Percentiles rank a stretch among this genome's conserved stretches.
Conservation (phyloP, 2,329 filamentous ascomycete genomes). For the Pseudocercospora musae region DNA sequence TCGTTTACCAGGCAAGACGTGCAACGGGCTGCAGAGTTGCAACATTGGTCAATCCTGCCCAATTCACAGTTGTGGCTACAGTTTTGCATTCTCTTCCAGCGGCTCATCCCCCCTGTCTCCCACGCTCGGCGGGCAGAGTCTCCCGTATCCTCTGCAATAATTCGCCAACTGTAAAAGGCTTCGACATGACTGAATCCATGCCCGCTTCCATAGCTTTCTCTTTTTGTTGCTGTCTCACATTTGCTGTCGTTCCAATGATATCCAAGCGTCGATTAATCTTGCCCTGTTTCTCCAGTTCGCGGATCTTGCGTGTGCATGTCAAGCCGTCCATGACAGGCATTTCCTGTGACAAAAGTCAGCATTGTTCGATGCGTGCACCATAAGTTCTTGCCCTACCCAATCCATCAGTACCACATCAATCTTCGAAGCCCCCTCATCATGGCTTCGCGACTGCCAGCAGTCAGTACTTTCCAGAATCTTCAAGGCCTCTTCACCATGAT, state of each 20-base stretch:
- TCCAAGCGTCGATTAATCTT: background rate
- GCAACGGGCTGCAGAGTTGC: no score
- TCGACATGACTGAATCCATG: background rate
- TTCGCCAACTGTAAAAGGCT: slow-evolving; percentile 1
- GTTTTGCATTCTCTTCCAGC: no score
- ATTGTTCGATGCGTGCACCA: no score
- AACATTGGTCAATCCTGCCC: no score
- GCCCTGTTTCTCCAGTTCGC: slow-evolving; percentile 19
- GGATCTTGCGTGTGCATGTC: slow-evolving; percentile 23
- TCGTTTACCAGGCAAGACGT: no score
- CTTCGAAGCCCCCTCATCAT: background rate
- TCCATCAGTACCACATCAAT: slow-evolving; percentile 28
- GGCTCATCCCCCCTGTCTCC: background rate
- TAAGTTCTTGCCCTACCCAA: background rate
- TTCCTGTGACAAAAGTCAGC: slow-evolving; percentile 10
- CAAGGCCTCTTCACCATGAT: slow-evolving; percentile 26
- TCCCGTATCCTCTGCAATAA: background rate
- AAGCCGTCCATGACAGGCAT: slow-evolving; percentile 31
- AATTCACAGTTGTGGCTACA: no score
- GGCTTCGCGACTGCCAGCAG: slow-evolving; percentile 5
- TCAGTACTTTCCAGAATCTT: slow-evolving; percentile 19
- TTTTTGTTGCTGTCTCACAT: background rate
- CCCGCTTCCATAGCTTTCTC: background rate
- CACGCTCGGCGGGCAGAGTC: background rate
- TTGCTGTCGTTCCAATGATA: background rate